A percentile compares a stretch with the other conserved stretches of the same genome.
phyloP scores from a whole-genome alignment of 2,329 filamentous ascomycete genomes.

The Hypoxylon rubiginosum region DNA sequence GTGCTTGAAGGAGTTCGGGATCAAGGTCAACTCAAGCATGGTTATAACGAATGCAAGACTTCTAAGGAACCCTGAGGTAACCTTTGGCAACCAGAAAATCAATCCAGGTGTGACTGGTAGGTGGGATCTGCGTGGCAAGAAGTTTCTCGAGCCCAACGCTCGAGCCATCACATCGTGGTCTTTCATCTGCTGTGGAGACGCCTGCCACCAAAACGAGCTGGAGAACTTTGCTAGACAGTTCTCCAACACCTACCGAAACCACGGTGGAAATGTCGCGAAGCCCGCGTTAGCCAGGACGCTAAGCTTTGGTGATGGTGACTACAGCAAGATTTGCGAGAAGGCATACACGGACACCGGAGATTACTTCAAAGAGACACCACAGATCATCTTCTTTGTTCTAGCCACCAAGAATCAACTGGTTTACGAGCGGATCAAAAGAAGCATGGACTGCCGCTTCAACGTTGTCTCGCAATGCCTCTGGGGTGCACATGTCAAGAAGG shows the following conservation, averaged over 20 bases:
- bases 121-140: constrained; percentile 88
- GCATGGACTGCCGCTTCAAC: constrained; percentile 86
- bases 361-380: constrained; percentile 69
- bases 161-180: constrained; percentile 79
- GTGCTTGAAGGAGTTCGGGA: constrained; percentile 78
- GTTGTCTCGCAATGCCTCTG: constrained; percentile 88
- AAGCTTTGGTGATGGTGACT: constrained; percentile 57
- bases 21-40: constrained; percentile 76
- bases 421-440: constrained; percentile 92
- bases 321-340: constrained; percentile 66
- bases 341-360: constrained; percentile 69
- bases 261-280: constrained; percentile 61
- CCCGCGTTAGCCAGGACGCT: constrained; percentile 55
- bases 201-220: constrained; percentile 67
- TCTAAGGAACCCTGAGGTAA: constrained; percentile 77
- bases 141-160: constrained; percentile 77
- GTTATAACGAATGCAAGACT: constrained; percentile 77
- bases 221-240: constrained; percentile 68
- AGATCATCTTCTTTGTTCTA: constrained; percentile 85
- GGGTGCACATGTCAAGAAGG: constrained; percentile 74
- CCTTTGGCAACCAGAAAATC: constrained; percentile 70
- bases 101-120: constrained; percentile 78
- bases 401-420: constrained; percentile 76
- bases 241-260: constrained; percentile 60
- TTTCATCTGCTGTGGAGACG: constrained; percentile 74